Percentiles rank a stretch among this genome's conserved stretches.
Conservation (phyloP, 192 early-diverging fungal species). For the Coemansia reversa region DNA sequence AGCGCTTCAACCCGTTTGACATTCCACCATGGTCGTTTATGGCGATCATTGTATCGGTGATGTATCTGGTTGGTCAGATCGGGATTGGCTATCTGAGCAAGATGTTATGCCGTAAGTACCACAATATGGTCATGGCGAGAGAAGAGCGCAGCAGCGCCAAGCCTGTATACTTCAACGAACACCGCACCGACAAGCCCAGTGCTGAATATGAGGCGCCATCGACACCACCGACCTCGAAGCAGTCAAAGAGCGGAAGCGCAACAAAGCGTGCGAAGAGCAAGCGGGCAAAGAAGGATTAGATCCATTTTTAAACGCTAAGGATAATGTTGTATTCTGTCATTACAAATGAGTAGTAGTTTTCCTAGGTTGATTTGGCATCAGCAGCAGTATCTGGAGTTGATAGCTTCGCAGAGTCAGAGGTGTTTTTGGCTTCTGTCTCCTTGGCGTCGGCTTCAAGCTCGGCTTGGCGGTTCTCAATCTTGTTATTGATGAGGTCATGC, state of each 20-base stretch:
- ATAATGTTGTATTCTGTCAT: no score
- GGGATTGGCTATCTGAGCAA: constrained; percentile 17
- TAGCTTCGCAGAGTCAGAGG: constrained; percentile 7
- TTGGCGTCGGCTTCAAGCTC: constrained; percentile 40
- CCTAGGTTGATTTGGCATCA: constrained; percentile 9
- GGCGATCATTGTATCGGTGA: constrained; percentile 40
- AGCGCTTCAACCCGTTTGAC: constrained; percentile 36
- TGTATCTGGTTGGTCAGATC: constrained; percentile 46
- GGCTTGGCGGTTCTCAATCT: constrained; percentile 76
- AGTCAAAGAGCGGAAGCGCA: constrained; percentile 17
- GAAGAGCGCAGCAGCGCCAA: constrained; percentile 10
- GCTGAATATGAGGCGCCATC: constrained; percentile 10
- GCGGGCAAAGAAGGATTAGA: constrained; percentile 26
- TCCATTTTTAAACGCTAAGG: no score
- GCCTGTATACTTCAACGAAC: constrained; percentile 33
- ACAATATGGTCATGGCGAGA: constrained; percentile 17
- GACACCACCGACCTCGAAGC: constrained; percentile 7
- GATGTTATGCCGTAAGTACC: constrained; percentile 26
- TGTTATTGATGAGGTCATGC: constrained; percentile 97
- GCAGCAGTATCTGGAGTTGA: background rate
- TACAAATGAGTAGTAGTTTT: no score
- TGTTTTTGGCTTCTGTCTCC: constrained; percentile 32
- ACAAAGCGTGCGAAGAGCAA: constrained; percentile 41
- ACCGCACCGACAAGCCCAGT: constrained; percentile 23
- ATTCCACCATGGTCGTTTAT: constrained; percentile 53